phyloP scores from a whole-genome alignment of 2,329 filamentous ascomycete species.

The Sporothrix sp. region DNA sequence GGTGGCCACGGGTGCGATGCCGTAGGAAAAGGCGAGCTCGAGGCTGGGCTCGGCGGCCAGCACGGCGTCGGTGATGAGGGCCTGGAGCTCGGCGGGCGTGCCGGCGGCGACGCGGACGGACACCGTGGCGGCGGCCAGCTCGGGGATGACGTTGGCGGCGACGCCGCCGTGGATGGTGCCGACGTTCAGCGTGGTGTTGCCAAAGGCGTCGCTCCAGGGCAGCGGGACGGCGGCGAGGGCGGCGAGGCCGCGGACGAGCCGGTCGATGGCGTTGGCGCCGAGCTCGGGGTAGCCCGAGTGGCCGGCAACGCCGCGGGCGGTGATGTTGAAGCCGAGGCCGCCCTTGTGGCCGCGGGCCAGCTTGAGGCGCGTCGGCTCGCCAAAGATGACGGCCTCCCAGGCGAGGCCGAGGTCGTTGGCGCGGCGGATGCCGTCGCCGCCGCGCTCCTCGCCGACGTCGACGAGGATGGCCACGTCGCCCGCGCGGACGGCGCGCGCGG shows the following conservation, averaged over 20 bases:
- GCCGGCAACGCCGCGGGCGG: constrained; percentile 62
- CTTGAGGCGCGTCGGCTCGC: constrained; percentile 83
- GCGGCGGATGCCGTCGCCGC: constrained; percentile 63
- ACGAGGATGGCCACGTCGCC: constrained; percentile 50
- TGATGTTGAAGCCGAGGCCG: constrained; percentile 56
- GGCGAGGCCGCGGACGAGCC: constrained; percentile 64
- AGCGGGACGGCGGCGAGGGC: constrained; percentile 59
- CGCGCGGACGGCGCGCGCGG: constrained; percentile 26
- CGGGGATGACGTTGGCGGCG: constrained; percentile 79
- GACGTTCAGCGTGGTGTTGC: constrained; percentile 83
- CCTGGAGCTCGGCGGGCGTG: constrained; percentile 43
- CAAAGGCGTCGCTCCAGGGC: constrained; percentile 67
- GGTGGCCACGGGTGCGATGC: constrained; percentile 68
- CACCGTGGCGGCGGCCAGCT: constrained; percentile 58
- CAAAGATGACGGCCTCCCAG: constrained; percentile 69
- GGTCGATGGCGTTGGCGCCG: constrained; percentile 73
- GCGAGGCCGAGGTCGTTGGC: constrained; percentile 18
- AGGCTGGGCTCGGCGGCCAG: constrained; percentile 49
- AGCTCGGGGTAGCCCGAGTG: constrained; percentile 92
- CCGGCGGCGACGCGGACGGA: constrained; percentile 69
- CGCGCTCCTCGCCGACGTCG: constrained; percentile 74
- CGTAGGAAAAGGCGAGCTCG: constrained; percentile 52
- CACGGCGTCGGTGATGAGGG: constrained; percentile 46
- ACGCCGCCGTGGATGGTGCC: constrained; percentile 71
- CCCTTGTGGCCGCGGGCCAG: constrained; percentile 91